phyloP scores from a whole-genome alignment of 1,139 yeast genomes.

The Maudiozyma humilis region DNA sequence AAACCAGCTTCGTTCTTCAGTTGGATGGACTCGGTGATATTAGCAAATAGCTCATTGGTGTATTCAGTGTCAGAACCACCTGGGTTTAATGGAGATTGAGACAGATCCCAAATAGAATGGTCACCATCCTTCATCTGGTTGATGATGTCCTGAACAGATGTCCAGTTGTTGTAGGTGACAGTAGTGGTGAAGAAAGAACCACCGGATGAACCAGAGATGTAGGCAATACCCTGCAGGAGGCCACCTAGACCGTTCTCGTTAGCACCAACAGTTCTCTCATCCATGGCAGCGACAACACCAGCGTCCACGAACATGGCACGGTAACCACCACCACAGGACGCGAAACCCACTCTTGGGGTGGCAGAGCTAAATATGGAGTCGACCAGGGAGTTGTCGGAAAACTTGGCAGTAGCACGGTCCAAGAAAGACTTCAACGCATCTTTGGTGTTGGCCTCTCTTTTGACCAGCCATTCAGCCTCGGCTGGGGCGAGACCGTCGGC shows the following conservation, averaged over 20 bases:
- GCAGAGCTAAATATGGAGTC: conserved; percentile 26
- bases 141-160: conserved; percentile 54
- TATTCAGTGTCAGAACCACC: conserved; percentile 62
- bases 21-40: conserved; percentile 32
- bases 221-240: conserved; percentile 61
- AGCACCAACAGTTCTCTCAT: conserved; percentile 59
- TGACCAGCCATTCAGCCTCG: conserved; percentile 29
- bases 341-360: conserved; percentile 48
- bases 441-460: conserved; percentile 46
- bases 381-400: conserved; percentile 36
- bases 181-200: conserved; percentile 47
- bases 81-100: conserved; percentile 47
- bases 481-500: conserved; percentile 9
- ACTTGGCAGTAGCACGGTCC: conserved; percentile 37
- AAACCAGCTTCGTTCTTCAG: conserved; percentile 70
- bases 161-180: conserved; percentile 68
- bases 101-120: conserved; percentile 59
- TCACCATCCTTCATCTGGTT: conserved; percentile 33
- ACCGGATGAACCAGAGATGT: conserved; percentile 49
- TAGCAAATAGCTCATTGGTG: conserved; percentile 46
- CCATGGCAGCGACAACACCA: conserved; percentile 77
- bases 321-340: conserved; percentile 89
- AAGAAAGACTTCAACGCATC: conserved; percentile 50
- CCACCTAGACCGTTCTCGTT: conserved; percentile 67
- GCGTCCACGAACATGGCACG: conserved; percentile 87